Evolutionary conservation across 345 rosid genomes (phyloP).

Genomic region (Citrus sp.): DNA sequence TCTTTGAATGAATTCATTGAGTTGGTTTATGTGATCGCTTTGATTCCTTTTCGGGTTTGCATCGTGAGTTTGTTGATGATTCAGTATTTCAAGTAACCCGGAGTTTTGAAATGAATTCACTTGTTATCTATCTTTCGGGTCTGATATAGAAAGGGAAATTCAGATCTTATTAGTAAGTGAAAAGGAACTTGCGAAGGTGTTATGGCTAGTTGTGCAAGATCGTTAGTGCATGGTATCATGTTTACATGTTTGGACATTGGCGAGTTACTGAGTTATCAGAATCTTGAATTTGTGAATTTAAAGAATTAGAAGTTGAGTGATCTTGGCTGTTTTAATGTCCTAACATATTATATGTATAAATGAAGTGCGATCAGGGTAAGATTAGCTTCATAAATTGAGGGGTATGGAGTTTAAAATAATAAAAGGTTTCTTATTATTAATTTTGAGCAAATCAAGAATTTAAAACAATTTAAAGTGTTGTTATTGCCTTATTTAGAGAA

Average conservation of each 20-base stretch:
- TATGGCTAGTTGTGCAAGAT: neutral
- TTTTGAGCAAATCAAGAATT: neutral
- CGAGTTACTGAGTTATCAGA: neutral
- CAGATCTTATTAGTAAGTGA: neutral
- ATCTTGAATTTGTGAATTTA: neutral
- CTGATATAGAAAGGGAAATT: neutral
- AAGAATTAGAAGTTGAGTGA: neutral
- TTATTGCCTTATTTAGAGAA: neutral
- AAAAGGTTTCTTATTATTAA: neutral
- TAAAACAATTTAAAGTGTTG: neutral
- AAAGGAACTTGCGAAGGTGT: neutral
- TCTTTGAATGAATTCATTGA: neutral
- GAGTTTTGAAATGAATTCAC: neutral
- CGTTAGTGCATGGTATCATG: neutral
- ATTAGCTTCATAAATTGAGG: neutral
- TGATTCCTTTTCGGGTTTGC: neutral
- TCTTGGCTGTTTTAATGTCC: neutral
- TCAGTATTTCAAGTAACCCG: conserved; percentile 1
- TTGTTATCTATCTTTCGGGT: neutral
- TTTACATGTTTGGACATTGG: neutral
- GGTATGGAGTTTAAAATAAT: neutral
- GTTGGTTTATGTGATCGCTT: neutral
- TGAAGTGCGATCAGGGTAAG: neutral
- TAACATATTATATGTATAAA: neutral
- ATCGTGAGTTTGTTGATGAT: neutral